Conservation (phyloP, 75 land plant genomes). For the Pinus albicaulis region DNA sequence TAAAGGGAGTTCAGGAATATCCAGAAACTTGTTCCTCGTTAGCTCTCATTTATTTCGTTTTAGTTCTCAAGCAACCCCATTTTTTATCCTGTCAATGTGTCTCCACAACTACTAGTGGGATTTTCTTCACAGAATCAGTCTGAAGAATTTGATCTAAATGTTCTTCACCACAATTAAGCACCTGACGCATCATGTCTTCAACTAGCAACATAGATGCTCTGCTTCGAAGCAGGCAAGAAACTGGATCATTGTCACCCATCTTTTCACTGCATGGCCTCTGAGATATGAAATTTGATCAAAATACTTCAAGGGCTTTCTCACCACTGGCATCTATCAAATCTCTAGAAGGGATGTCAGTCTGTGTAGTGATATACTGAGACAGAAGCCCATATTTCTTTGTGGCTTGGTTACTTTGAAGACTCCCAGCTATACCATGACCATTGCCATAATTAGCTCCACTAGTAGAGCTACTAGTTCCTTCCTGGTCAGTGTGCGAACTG, state of each 20-base stretch:
- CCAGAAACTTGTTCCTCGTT: not conserved
- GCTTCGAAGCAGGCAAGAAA: not conserved
- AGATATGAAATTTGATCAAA: conserved; percentile 2
- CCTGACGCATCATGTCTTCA: not conserved
- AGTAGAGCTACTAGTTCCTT: not conserved
- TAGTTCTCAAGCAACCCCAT: not conserved
- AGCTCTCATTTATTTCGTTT: no score
- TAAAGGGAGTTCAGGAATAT: not conserved
- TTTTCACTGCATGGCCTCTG: not conserved
- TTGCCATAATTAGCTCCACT: not conserved
- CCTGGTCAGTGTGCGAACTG: not conserved
- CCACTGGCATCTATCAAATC: not conserved
- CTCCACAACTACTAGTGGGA: not conserved
- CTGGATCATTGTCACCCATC: not conserved
- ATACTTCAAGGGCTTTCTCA: not conserved
- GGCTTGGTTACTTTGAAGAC: not conserved
- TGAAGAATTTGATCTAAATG: not conserved
- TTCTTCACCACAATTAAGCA: conserved; percentile 2
- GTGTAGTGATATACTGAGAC: not conserved
- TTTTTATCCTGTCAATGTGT: not conserved
- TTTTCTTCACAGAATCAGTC: not conserved
- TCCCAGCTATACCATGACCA: not conserved
- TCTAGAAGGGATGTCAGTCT: not conserved
- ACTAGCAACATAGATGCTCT: not conserved
- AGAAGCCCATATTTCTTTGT: not conserved